Evolutionary conservation across 2,329 filamentous ascomycete species (phyloP).

Genomic region (Colletotrichum tamarilloi): DNA sequence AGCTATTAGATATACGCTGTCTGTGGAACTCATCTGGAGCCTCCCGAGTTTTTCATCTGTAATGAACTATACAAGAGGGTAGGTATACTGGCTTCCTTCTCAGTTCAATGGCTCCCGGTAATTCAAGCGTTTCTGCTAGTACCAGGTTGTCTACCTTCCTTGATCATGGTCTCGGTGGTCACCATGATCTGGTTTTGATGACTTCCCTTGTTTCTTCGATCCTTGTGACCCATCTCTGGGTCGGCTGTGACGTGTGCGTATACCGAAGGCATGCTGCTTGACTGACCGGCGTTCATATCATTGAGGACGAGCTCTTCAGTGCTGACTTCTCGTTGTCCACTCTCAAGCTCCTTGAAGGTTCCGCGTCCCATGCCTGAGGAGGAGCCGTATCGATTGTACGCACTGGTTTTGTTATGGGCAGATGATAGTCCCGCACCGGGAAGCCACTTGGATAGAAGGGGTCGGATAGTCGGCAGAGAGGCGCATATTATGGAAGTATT

Average conservation of each 20-base stretch:
- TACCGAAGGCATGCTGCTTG: not conserved
- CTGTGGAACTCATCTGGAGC: too few species aligned
- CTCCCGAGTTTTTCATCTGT: too few species aligned
- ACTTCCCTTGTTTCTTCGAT: not conserved
- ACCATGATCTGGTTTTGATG: not conserved
- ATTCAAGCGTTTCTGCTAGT: too few species aligned
- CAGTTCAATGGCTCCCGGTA: too few species aligned
- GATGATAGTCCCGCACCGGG: conserved; percentile 38
- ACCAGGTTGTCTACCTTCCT: not conserved
- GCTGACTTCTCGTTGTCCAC: conserved; percentile 35
- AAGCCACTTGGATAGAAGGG: conserved; percentile 40
- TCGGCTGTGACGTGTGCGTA: conserved; percentile 19
- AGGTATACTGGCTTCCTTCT: too few species aligned
- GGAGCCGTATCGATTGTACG: conserved; percentile 37
- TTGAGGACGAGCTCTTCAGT: conserved; percentile 42
- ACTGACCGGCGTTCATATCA: conserved; percentile 21
- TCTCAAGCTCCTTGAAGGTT: conserved; percentile 31
- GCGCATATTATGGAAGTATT: conserved; percentile 51
- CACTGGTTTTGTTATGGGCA: conserved; percentile 25
- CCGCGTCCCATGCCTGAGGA: conserved; percentile 14
- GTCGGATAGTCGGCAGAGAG: conserved; percentile 50
- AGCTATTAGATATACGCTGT: too few species aligned
- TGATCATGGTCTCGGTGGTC: conserved; percentile 1
- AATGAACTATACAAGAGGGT: too few species aligned
- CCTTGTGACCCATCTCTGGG: not conserved